phyloP scores from a whole-genome alignment of 345 rosid species.

The Jatropha curcas region DNA sequence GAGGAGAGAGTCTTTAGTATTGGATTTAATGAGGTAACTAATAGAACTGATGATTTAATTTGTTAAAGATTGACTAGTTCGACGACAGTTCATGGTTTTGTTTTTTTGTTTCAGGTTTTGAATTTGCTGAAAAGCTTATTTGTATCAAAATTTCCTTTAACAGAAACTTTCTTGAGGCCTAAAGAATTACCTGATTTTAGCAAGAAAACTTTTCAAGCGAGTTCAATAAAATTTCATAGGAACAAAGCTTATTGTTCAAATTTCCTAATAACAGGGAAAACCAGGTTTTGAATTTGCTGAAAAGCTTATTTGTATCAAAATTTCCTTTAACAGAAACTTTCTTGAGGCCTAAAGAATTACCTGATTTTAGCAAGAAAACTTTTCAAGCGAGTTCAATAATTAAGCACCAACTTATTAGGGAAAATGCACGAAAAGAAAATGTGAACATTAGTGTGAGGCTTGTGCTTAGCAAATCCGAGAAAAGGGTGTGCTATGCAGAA shows the following conservation, averaged over 20 bases:
- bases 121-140: constrained; percentile 20
- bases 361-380: background rate
- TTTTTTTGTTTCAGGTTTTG: constrained; percentile 27
- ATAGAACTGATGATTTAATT: too few relatives aligned
- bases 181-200: too few relatives aligned
- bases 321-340: constrained; percentile 20
- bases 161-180: constrained; percentile 14
- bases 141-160: constrained; percentile 21
- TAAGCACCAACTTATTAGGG: background rate
- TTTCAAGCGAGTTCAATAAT: background rate
- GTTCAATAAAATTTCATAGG: too few relatives aligned
- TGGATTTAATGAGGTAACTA: constrained; percentile 18
- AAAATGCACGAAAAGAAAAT: background rate
- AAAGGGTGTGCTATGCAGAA: constrained; percentile 24
- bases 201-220: too few relatives aligned
- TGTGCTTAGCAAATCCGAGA: constrained; percentile 23
- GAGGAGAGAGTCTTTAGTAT: constrained; percentile 13
- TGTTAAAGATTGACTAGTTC: too few relatives aligned
- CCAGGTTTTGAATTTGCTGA: constrained; percentile 22
- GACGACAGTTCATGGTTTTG: too few relatives aligned
- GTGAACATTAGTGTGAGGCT: constrained; percentile 16
- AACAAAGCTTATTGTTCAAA: too few relatives aligned
- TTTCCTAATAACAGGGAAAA: too few relatives aligned
- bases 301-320: constrained; percentile 17
- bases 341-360: background rate